Conservation (phyloP, 306 rosid species). For the Lithocarpus polystachyus region DNA sequence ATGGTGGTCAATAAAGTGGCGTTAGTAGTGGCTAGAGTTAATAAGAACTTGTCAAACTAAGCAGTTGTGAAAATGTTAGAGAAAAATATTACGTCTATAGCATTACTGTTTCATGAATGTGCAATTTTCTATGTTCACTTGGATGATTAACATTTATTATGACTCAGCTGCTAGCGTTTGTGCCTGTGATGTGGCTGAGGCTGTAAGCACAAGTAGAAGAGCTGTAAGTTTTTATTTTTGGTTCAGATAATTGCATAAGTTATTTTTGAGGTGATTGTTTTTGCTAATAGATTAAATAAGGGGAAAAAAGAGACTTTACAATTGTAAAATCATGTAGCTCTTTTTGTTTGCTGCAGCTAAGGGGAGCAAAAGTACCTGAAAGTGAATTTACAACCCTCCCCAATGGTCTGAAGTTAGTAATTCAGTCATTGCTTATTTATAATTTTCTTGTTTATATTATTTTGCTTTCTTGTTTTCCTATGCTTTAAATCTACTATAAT, state of each 20-base stretch:
- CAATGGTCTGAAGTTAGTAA: constrained; percentile 85
- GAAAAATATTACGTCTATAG: no score
- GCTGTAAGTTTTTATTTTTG: constrained; percentile 39
- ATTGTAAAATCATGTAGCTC: not conserved
- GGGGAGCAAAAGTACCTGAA: constrained; percentile 83
- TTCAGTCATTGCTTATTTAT: constrained; percentile 2
- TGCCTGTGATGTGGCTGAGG: constrained; percentile 45
- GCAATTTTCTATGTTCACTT: not conserved
- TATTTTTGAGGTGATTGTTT: not conserved
- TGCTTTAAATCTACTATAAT: not conserved
- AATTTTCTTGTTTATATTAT: not conserved
- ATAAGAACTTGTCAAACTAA: no score
- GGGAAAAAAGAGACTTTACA: not conserved
- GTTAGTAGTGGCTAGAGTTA: no score
- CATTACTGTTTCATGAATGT: no score
- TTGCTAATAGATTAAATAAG: not conserved
- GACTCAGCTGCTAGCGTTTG: constrained; percentile 42
- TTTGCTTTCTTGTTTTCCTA: constrained; percentile 9
- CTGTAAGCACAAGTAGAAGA: constrained; percentile 64
- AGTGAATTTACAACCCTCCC: constrained; percentile 83
- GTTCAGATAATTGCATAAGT: not conserved
- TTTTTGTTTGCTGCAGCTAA: constrained; percentile 41
- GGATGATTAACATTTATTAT: not conserved
- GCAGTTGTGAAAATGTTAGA: no score
- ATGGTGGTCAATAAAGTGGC: no score